phyloP scores from a whole-genome alignment of 495 filamentous ascomycete genomes.

The Lasiosphaeria ovina region DNA sequence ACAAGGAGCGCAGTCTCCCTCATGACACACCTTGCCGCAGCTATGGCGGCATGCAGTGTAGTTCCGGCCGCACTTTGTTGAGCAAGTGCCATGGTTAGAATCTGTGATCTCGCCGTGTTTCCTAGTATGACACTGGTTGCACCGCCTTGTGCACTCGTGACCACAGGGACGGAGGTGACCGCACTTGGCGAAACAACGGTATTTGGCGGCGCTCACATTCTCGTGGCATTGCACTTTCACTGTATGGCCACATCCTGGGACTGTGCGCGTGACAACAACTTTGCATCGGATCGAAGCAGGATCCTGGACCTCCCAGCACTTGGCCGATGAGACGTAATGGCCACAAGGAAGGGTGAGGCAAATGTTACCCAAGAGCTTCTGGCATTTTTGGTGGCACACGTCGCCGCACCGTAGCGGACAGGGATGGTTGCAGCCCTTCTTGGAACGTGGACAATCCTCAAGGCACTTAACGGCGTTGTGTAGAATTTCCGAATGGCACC shows the following conservation, averaged over 20 bases:
- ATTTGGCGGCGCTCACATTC: conserved; percentile 35
- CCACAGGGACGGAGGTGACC: conserved; percentile 52
- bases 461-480: conserved; percentile 63
- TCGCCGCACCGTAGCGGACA: conserved; percentile 64
- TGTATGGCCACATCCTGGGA: conserved; percentile 56
- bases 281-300: conserved; percentile 30
- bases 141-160: conserved; percentile 56
- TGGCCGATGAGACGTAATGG: conserved; percentile 47
- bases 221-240: conserved; percentile 50
- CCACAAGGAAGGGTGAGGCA: conserved; percentile 53
- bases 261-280: conserved; percentile 35
- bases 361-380: conserved; percentile 20
- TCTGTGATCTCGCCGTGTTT: conserved; percentile 17
- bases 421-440: conserved; percentile 57
- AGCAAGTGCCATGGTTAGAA: conserved; percentile 50
- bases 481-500: conserved; percentile 67
- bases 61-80: conserved; percentile 48
- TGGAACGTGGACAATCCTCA: conserved; percentile 57
- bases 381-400: conserved; percentile 23
- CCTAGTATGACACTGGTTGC: conserved; percentile 46
- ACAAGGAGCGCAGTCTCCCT: conserved; percentile 55
- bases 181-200: conserved; percentile 51
- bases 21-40: conserved; percentile 33
- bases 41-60: conserved; percentile 58
- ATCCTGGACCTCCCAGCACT: conserved; percentile 46